Base-by-base conservation (phyloP, 495 filamentous ascomycete species). In the Cercophora scortea region DNA sequence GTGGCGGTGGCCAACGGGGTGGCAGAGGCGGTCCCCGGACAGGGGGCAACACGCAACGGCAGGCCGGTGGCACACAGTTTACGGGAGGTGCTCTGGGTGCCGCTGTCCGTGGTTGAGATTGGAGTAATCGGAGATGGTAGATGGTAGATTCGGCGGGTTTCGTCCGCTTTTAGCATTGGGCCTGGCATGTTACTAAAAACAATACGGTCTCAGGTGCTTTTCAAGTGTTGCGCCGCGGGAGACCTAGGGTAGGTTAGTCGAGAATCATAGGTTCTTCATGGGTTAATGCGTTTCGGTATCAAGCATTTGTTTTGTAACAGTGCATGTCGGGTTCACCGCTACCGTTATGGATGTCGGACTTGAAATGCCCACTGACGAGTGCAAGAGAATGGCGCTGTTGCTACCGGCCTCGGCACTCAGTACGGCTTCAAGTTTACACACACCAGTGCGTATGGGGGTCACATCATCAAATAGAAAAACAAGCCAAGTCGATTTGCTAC, bases 11-110 rank as follows among this genome's bases (percentile, higher is more conserved):
- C 34, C 71, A 76, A 32, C 78, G 88, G 50, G 79, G 81, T 25
- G 84, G 85, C 35, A 76, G 90, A 53, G 84, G 87, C 51, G 87
- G 88, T 50, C 66, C 75, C 13, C 65, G 79, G 45, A 65, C 67
- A 4, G 77, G 78, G 59, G 79, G 66, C 55, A 74, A 73, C 52
- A 57, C 71, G 16, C 77, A 75, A 56, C 70, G 78, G 64, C 78
- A 80, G 56, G 78, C 76, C 41, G 78, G 78, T 33, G 78, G 78
- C 43, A 79, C 76, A 19, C 75, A 78, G 61, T 81, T 81, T 58
- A 79, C 77, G 13, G 78, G 78, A 49, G 78, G 78, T 59, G 78
- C 77, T 35, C 61, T 81, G 50, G 76, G 78, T 54, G 74, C 73
- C 51, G 78, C 77, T 33, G 75, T 81, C 48, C 65, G 78, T 51